A percentile compares a stretch with the other conserved stretches of the same genome.
These are phyloP conservation scores for Rhynchosporium secalis DNA, from an alignment of 2,329 filamentous ascomycete genomes.

Conservation along the genomic window DNA sequence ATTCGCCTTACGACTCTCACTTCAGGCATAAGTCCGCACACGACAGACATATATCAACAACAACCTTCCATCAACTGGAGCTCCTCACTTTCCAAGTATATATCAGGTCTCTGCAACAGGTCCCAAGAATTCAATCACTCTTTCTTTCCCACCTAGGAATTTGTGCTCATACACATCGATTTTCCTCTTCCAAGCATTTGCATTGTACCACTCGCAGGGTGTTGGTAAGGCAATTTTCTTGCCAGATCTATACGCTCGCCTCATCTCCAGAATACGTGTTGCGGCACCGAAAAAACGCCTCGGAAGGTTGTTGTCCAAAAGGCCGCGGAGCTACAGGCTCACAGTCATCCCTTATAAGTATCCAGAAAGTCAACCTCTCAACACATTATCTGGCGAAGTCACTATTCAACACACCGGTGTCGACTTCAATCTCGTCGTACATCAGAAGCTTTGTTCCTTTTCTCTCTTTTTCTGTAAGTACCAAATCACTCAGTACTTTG, in stretches of 20 bases:
- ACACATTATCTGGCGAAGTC: not conserved
- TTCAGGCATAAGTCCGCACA: not conserved
- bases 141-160: not conserved
- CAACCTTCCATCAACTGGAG: not conserved
- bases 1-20: not conserved
- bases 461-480: not conserved
- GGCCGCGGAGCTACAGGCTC: not conserved
- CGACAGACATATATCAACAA: slow-evolving; percentile 7
- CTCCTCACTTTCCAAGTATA: not conserved
- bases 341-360: no score
- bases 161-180: not conserved
- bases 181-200: not conserved
- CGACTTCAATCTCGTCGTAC: not conserved
- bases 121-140: not conserved
- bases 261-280: slow-evolving; percentile 2
- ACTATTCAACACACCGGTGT: not conserved
- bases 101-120: not conserved
- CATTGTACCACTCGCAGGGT: not conserved
- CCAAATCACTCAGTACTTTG: slow-evolving; percentile 23
- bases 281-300: slow-evolving; percentile 4
- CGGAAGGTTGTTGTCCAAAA: not conserved
- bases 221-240: slow-evolving; percentile 3
- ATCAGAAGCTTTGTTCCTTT: not conserved
- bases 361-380: not conserved
- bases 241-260: not conserved